Base-by-base conservation (phyloP, 495 filamentous ascomycete genomes). In the Polyplosphaeria fusca region DNA sequence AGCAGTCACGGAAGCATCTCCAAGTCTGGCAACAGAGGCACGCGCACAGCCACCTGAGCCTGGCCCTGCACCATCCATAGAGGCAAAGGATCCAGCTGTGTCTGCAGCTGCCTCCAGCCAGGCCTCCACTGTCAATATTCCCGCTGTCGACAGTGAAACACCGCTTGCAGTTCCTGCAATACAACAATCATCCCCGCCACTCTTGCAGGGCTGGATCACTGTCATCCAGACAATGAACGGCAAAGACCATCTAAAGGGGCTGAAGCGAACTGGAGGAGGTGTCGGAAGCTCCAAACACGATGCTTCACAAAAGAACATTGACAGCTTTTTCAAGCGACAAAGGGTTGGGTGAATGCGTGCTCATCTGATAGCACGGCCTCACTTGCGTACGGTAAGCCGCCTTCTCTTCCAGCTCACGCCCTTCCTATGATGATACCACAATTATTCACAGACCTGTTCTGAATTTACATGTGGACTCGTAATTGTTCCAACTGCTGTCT, bases 391-490 rank as follows among this genome's bases (percentile, higher is more conserved):
- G 47, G 39, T 47, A 61, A 48, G 49, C 41, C 7, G 13, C 51
- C 14, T 22, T 59, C 13, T 22, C 37, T 26, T 58, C 20, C 18
- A 12, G 9, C 19, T 18, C 39, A 11, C 20, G 11, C 47, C 30
- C 38, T 30, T 61, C 5, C 42, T 53, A 61, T 83, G 82, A 86
- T 86, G 82, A 86, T 67, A 78, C 70, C 71, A 64, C 73, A 73
- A 80, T 78, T 77, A 77, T 81, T 81, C 83, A 86, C 83, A 88
- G 85, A 88, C 85, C 85, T 88, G 85, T 84, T 85, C 85, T 78
- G 82, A 88, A 84, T 66, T 62, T 62, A 43, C 60, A 67, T 66
- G 77, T 86, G 80, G 83, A 76, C 78, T 79, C 68, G 67, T 68
- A 73, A 79, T 82, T 77, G 77, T 79, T 83, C 80, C 85, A 87